Evolutionary conservation across 192 early-diverging fungal species (phyloP).

Genomic region (Rhizophagus clarus): DNA sequence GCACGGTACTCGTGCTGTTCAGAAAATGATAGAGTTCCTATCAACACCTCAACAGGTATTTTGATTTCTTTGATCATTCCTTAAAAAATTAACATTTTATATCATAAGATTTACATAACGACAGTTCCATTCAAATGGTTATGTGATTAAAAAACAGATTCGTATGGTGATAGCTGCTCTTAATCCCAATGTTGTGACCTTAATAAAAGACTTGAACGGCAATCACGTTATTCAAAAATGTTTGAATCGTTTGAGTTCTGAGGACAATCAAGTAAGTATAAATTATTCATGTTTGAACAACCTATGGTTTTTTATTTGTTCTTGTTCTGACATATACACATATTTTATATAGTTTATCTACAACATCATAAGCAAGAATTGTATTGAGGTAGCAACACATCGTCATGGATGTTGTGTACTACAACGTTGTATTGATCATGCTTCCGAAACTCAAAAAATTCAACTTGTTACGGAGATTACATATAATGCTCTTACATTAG

Average conservation of each 20-base stretch:
- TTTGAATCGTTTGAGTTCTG: slow-evolving; percentile 67
- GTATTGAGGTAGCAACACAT: slow-evolving; percentile 86
- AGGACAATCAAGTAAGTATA: slow-evolving; percentile 60
- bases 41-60: slow-evolving; percentile 59
- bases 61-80: background rate
- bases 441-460: slow-evolving; percentile 65
- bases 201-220: slow-evolving; percentile 90
- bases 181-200: slow-evolving; percentile 68
- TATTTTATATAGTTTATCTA: slow-evolving; percentile 69
- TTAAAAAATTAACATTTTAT: background rate
- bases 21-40: slow-evolving; percentile 86
- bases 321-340: no score
- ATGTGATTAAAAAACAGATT: slow-evolving; percentile 49
- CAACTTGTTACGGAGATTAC: slow-evolving; percentile 82
- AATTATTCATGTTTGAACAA: background rate
- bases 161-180: slow-evolving; percentile 68
- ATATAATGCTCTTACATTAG: slow-evolving; percentile 69
- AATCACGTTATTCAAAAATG: slow-evolving; percentile 96
- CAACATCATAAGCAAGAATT: slow-evolving; percentile 75
- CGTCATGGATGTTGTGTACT: slow-evolving; percentile 90
- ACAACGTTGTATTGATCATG: slow-evolving; percentile 89
- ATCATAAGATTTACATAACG: slow-evolving; percentile 20
- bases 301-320: background rate
- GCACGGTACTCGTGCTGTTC: slow-evolving; percentile 92
- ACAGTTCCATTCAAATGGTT: background rate